These are phyloP conservation scores for Hagleromyces aurorensis DNA, from an alignment of 805 yeast genomes.

Conservation along the genomic window DNA sequence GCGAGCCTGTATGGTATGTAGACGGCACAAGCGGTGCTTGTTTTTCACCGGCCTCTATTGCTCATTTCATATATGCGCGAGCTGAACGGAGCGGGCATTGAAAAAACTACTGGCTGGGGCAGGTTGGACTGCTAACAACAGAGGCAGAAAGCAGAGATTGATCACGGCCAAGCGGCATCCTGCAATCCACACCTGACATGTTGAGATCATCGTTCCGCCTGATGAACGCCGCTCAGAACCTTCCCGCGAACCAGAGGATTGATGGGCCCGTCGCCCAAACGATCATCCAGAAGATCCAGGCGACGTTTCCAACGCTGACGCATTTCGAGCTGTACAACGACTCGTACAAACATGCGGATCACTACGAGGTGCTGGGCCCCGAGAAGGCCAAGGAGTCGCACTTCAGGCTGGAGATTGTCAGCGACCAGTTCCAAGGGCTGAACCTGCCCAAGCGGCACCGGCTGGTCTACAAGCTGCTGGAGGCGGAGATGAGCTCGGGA, in stretches of 20 bases:
- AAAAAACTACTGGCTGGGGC: too few relatives aligned
- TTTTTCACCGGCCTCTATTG: too few relatives aligned
- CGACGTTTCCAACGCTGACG: conserved; percentile 34
- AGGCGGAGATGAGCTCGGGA: conserved; percentile 53
- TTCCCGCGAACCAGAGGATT: conserved; percentile 14
- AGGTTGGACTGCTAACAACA: too few relatives aligned
- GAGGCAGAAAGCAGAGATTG: too few relatives aligned
- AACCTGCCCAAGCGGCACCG: conserved; percentile 71
- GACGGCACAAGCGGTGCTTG: too few relatives aligned
- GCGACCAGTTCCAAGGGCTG: conserved; percentile 59
- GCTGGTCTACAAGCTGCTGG: conserved; percentile 55
- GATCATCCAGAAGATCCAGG: conserved; percentile 38
- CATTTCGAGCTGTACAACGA: conserved; percentile 59
- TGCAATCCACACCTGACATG: conserved; percentile 5
- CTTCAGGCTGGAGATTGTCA: conserved; percentile 65
- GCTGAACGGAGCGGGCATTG: neutral
- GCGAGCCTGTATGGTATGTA: too few relatives aligned
- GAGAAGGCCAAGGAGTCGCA: conserved; percentile 71
- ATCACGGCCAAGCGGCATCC: too few relatives aligned
- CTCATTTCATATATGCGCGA: too few relatives aligned
- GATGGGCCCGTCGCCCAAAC: conserved; percentile 41
- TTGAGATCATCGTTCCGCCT: conserved; percentile 7
- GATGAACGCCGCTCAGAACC: conserved; percentile 7
- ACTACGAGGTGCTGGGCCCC: conserved; percentile 72
- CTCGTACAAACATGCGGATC: conserved; percentile 82